phyloP scores from a whole-genome alignment of 768 basidiomycete species.

The Hygrophoropsis aurantiaca region DNA sequence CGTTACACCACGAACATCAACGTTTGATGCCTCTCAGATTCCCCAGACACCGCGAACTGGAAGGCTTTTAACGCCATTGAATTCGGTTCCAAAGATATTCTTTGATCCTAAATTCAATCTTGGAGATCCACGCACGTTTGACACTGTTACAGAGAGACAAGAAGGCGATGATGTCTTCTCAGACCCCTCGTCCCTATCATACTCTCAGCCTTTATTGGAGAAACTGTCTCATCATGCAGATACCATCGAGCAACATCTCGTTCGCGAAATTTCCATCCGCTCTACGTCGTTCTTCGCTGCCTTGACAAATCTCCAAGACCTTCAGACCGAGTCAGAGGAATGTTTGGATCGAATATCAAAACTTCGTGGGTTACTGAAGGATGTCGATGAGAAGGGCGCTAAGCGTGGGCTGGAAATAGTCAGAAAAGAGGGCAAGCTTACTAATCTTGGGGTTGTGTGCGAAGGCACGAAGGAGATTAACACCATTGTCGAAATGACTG shows the following conservation, averaged over 20 bases:
- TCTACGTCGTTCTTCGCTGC: constrained; percentile 96
- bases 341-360: constrained; percentile 76
- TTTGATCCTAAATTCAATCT: constrained; percentile 80
- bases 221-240: constrained; percentile 91
- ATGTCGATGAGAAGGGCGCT: constrained; percentile 77
- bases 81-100: constrained; percentile 78
- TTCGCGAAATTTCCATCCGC: constrained; percentile 87
- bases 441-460: constrained; percentile 57
- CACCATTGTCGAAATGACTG: constrained; percentile 76
- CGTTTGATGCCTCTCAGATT: constrained; percentile 8
- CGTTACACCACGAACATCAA: constrained; percentile 6
- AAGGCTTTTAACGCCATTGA: constrained; percentile 64
- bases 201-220: constrained; percentile 78
- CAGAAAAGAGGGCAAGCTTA: constrained; percentile 57
- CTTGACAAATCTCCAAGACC: constrained; percentile 87
- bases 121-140: constrained; percentile 74
- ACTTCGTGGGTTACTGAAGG: constrained; percentile 67
- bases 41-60: constrained; percentile 35
- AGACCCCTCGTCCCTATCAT: constrained; percentile 63
- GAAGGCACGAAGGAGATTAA: constrained; percentile 64
- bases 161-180: constrained; percentile 34
- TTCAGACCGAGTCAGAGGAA: constrained; percentile 84
- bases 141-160: constrained; percentile 68
- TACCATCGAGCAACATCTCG: constrained; percentile 90
- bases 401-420: constrained; percentile 79